Conservation (phyloP, 129 eudicot genomes). For the Escallonia herrerae region DNA sequence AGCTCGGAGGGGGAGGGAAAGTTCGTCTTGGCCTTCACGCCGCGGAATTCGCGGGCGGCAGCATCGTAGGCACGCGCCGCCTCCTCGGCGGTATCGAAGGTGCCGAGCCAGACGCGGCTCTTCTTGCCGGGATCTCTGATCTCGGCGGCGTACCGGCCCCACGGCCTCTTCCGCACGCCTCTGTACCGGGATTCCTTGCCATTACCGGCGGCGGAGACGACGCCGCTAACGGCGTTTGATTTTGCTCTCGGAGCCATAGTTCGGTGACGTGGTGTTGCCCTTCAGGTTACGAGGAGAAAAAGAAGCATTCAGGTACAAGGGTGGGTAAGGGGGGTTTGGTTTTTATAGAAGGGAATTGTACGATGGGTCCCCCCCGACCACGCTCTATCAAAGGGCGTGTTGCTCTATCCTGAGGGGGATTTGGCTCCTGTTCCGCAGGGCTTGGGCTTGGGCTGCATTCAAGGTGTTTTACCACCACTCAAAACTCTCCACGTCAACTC, state of each 20-base stretch:
- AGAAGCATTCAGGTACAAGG: constrained; percentile 16
- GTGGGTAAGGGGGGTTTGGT: constrained; percentile 7
- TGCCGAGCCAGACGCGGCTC: constrained; percentile 65
- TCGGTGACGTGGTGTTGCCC: background rate
- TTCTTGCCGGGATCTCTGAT: constrained; percentile 57
- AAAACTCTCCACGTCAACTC: constrained; percentile 5
- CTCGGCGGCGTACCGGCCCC: constrained; percentile 72
- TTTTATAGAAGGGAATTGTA: constrained; percentile 23
- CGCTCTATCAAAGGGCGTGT: constrained; percentile 30
- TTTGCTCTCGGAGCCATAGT: constrained; percentile 47
- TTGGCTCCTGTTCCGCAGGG: constrained; percentile 39
- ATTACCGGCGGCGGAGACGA: constrained; percentile 13
- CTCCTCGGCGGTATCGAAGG: constrained; percentile 26
- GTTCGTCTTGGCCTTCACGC: constrained; percentile 46
- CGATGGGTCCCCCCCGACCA: background rate
- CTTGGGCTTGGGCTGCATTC: constrained; percentile 40
- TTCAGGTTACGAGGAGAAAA: constrained; percentile 3
- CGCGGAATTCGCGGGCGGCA: constrained; percentile 53
- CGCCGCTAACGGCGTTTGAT: constrained; percentile 19
- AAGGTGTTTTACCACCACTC: constrained; percentile 44
- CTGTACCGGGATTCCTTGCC: constrained; percentile 37
- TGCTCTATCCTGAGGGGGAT: constrained; percentile 9
- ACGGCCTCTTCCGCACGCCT: constrained; percentile 51
- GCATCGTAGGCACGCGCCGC: constrained; percentile 7
- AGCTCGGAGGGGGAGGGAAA: constrained; percentile 30